These are phyloP conservation scores for Baorangia bicolor DNA, from an alignment of 768 basidiomycete species.

Conservation along the genomic window DNA sequence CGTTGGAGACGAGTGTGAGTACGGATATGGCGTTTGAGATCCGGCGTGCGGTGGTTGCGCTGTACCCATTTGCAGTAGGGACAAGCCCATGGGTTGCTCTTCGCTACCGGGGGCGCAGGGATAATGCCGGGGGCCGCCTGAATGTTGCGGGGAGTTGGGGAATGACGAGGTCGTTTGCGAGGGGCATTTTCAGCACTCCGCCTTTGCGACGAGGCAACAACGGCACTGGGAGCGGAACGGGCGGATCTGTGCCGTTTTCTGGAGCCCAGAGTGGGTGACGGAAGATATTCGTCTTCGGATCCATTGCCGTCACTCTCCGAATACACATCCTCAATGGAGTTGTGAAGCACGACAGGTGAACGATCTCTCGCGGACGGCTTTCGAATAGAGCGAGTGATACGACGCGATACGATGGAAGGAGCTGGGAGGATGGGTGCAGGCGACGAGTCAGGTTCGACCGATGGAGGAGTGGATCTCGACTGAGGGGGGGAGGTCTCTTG, in stretches of 20 bases:
- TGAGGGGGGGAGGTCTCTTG: constrained; percentile 4
- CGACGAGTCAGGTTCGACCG: not conserved
- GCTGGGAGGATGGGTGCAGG: not conserved
- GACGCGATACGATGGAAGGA: constrained; percentile 3
- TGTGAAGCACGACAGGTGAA: not conserved
- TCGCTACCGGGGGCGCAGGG: constrained; percentile 18
- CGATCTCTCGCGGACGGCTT: not conserved
- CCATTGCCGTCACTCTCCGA: constrained; percentile 40
- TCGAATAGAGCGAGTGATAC: constrained; percentile 16
- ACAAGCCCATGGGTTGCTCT: constrained; percentile 42
- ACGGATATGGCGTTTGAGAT: constrained; percentile 57
- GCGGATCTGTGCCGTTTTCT: constrained; percentile 34
- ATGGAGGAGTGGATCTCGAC: not conserved
- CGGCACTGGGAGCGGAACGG: not conserved
- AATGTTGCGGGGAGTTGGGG: constrained; percentile 45
- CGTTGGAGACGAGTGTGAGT: constrained; percentile 45
- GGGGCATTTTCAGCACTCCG: constrained; percentile 2
- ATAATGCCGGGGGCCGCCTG: constrained; percentile 35
- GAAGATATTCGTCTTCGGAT: constrained; percentile 46
- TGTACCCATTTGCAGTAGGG: constrained; percentile 49
- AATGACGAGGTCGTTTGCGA: constrained; percentile 30
- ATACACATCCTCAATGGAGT: constrained; percentile 32
- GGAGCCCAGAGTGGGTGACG: constrained; percentile 35
- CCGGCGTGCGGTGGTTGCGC: constrained; percentile 51
- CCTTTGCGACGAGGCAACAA: constrained; percentile 4